These are phyloP conservation scores for Gossypium gossypioides DNA, from an alignment of 441 rosid genomes.

Conservation along the genomic window DNA sequence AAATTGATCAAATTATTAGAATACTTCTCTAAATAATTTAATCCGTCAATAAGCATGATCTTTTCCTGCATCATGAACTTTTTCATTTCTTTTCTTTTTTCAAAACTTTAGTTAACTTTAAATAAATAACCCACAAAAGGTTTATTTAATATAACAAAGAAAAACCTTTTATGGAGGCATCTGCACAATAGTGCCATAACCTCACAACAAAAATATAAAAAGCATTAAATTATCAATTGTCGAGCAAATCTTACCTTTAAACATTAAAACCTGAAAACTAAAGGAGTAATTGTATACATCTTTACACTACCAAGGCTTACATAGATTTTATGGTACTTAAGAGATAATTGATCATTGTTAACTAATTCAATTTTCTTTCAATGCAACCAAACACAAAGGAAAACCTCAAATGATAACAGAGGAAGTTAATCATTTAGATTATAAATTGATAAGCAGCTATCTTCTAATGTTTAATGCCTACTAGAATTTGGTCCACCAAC, in stretches of 20 bases:
- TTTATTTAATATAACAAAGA: neutral
- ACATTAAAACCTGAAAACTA: neutral
- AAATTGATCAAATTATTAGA: neutral
- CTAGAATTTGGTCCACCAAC: neutral
- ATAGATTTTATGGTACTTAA: neutral
- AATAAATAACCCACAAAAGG: neutral
- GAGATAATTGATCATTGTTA: neutral
- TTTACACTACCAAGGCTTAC: neutral
- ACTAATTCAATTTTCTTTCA: neutral
- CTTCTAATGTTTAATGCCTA: neutral
- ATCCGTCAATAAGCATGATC: constrained; percentile 10
- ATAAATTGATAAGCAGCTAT: constrained; percentile 2
- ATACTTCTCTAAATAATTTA: neutral
- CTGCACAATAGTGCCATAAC: neutral
- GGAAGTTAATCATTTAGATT: neutral
- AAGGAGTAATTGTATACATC: neutral
- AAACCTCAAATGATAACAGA: neutral
- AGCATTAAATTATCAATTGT: neutral
- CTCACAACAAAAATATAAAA: neutral
- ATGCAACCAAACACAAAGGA: neutral
- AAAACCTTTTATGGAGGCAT: neutral
- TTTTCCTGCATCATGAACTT: neutral
- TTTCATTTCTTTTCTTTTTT: neutral
- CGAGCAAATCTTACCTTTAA: neutral
- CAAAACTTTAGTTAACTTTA: neutral